These are phyloP conservation scores for Talaromyces wortmannii DNA, from an alignment of 495 filamentous ascomycete genomes.

Conservation along the genomic window DNA sequence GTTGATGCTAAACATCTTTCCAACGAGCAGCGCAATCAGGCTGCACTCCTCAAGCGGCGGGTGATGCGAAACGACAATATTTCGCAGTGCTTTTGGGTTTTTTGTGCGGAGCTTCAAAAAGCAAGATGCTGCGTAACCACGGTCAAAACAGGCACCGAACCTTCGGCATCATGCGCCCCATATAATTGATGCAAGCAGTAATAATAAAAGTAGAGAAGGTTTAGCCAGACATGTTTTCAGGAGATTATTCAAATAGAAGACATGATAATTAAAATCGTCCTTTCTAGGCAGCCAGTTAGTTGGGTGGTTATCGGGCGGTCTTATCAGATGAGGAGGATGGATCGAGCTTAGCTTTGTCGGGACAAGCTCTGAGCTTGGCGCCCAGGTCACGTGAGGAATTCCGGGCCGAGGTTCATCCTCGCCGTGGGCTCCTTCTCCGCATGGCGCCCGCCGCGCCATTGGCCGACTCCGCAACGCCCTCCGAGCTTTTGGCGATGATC, in stretches of 20 bases:
- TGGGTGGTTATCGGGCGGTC: too few relatives aligned
- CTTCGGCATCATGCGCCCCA: neutral
- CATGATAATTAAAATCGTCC: too few relatives aligned
- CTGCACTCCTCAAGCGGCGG: neutral
- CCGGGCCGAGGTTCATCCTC: neutral
- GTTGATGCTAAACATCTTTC: neutral
- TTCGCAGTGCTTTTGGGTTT: neutral
- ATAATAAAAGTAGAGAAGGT: too few relatives aligned
- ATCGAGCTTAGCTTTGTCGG: too few relatives aligned
- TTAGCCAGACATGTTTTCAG: too few relatives aligned
- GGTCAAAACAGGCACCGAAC: neutral
- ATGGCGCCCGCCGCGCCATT: neutral
- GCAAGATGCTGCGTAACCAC: neutral
- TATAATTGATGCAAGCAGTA: too few relatives aligned
- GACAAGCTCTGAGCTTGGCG: too few relatives aligned
- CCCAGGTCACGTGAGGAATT: too few relatives aligned
- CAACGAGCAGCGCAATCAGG: neutral
- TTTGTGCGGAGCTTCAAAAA: neutral
- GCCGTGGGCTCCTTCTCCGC: conserved; percentile 2
- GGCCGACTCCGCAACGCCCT: neutral
- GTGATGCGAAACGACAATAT: neutral
- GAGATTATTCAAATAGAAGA: too few relatives aligned
- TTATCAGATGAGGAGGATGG: too few relatives aligned
- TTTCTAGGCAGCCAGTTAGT: too few relatives aligned
- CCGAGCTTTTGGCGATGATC: conserved; percentile 14